Evolutionary conservation across 148 eudicot species (phyloP), one percentile per base, ranked within the genome.

Genomic region (Limonium bicolor): DNA sequence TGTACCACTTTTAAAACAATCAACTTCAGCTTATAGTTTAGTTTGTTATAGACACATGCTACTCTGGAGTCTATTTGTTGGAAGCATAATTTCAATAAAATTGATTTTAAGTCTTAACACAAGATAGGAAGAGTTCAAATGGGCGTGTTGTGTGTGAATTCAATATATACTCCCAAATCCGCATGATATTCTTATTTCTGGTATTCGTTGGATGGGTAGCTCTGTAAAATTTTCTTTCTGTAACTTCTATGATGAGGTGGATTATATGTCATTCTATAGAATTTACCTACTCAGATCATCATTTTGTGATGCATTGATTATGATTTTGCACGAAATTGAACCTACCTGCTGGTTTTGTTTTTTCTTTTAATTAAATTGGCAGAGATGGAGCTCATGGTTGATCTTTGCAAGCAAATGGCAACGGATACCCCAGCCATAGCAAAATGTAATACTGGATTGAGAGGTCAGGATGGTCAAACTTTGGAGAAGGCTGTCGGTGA

Each of bases 351-450:
- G n/a, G 33, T 15, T 27, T 44, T 18, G 31, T 36, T 31, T 44
- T 2, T 16, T 26, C 5, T 27, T 10, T 27, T 1, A n/a, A 30
- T 10, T 14, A 27, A 36, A 32, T 33, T 41, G 58, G 61, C 76
- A 82, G 93, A 82, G 55, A 46, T 71, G 60, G 65, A 71, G 69
- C 38, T 63, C 47, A 49, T 77, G 57, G 45, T 71, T 59, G 76
- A 71, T 37, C 64, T 77, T 30, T 77, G 78, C 59, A 61, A 59
- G 46, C 72, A 71, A 51, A 65, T 62, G 64, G 62, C 60, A 39
- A 44, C 51, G 11, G 72, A 65, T 17, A 54, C 65, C 8, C 50
- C 32, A 34, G 54, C 66, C 1, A 23, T 60, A 5, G 42, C 25
- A 33, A 65, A 69, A 48, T 44, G 59, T 53, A 64, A 58, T 30